Evolutionary conservation across 371 early-diverging fungal genomes (phyloP), one percentile per base, ranked within the genome.

Genomic region (Mortierella sp.): DNA sequence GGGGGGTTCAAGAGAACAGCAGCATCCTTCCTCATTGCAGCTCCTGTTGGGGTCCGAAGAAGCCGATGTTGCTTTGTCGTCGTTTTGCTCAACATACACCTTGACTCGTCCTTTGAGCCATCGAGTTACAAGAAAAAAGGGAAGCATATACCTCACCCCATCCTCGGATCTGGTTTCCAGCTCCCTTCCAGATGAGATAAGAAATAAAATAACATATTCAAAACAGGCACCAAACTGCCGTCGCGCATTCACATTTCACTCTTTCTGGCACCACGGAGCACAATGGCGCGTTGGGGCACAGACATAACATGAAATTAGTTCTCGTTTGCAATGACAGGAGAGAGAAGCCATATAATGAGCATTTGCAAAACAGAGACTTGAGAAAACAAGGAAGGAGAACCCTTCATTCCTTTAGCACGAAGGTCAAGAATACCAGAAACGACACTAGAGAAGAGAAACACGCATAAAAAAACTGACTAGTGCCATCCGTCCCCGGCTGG

Each of bases 381-480:
- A 68, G 68, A 68, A 11, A 38, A 51, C 51, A 51, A 21, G 24
- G 32, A 63, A 32, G 38, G 38, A 3, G 35, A 14, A 35, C 24
- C 38, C 3, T 35, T 68, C 51, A 51, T 21, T 63, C 35, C 16
- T 4, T 65, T 68, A 68, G 68, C 35, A 21, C 43, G 10, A 41
- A 68, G 5, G 18, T n/a, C 41, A 56, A 27, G 29, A 32, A 74
- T 38, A 41, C 41, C 41, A 51, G 41, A 55, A 51, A 55, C 43
- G 43, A 74, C 74, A 41, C 74, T 55, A 74, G 32, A 32, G 27
- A 56, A 43, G 27, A 58, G 2, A 72, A 29, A 55, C 27, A 24
- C 41, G 46, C 14, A 48, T 27, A n/a, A 29, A 72, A 49, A 72
- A 51, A 68, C 68, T 18, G 68, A 68, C 68, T 68, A 68, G 43